Conservation (phyloP, 768 basidiomycete genomes). For the Phanerodontia chrysosporium region DNA sequence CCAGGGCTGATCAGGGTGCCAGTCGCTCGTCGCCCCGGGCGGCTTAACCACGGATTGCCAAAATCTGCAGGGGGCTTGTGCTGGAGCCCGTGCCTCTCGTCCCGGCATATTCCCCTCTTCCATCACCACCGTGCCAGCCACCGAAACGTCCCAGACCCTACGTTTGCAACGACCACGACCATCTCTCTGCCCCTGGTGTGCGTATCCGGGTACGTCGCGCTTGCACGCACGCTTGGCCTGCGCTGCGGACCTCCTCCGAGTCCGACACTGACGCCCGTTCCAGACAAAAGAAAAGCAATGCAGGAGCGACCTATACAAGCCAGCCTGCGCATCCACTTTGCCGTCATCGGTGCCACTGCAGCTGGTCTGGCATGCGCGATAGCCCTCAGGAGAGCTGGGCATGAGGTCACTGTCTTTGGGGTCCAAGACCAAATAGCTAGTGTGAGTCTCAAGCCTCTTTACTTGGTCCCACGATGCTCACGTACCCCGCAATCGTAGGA, state of each 20-base stretch:
- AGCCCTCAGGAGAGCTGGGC: conserved; percentile 32
- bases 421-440: conserved; percentile 20
- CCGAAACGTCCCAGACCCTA: background rate
- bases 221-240: background rate
- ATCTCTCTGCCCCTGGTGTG: background rate
- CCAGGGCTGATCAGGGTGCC: background rate
- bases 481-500: background rate
- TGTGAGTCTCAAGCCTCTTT: conserved; percentile 18
- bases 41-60: background rate
- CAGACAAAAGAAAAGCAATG: background rate
- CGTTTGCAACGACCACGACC: background rate
- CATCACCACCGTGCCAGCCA: background rate
- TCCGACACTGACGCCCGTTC: background rate
- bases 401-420: conserved; percentile 33
- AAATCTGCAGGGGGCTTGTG: background rate
- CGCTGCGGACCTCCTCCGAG: background rate
- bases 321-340: conserved; percentile 23
- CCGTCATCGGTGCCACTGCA: conserved; percentile 31
- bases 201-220: too few species aligned
- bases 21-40: background rate
- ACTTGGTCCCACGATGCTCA: background rate
- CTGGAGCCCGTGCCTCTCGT: background rate
- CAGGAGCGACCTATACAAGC: conserved; percentile 1
- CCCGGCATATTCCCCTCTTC: background rate
- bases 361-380: conserved; percentile 33